Percentiles rank a stretch among this genome's conserved stretches.
phyloP scores from a whole-genome alignment of 164 flowering plant species.

The Annona squamosa region DNA sequence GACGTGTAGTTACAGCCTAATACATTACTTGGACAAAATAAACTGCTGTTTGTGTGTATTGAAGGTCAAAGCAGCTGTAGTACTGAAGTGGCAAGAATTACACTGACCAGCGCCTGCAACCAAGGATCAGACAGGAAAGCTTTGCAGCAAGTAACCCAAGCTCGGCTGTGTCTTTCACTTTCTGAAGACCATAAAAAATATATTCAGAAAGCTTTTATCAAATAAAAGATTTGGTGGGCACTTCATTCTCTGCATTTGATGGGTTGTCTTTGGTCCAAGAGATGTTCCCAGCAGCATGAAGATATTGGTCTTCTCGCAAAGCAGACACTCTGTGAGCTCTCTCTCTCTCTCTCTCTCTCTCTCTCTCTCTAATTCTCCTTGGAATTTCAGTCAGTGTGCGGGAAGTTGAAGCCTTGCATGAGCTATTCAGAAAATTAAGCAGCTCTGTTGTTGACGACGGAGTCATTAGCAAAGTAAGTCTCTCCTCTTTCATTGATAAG shows the following conservation, averaged over 20 bases:
- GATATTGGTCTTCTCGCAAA: conserved; percentile 24
- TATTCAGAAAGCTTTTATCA: neutral
- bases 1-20: no score
- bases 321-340: conserved; percentile 29
- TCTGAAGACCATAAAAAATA: no score
- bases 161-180: no score
- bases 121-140: no score
- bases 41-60: no score
- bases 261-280: conserved; percentile 27
- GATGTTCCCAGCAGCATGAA: conserved; percentile 8
- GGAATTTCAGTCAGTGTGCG: conserved; percentile 18
- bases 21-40: no score
- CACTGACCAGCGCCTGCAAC: no score
- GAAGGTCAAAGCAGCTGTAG: no score
- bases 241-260: conserved; percentile 9
- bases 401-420: conserved; percentile 23
- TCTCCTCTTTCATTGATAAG: neutral
- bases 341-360: neutral
- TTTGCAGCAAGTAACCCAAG: no score
- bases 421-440: conserved; percentile 34
- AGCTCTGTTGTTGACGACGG: conserved; percentile 28
- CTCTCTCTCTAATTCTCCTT: neutral
- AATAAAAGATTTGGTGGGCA: neutral
- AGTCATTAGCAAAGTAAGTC: conserved; percentile 27
- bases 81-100: no score